phyloP scores from a whole-genome alignment of 225 moss, liverwort and hornwort species.

The Bryum argenteum region DNA sequence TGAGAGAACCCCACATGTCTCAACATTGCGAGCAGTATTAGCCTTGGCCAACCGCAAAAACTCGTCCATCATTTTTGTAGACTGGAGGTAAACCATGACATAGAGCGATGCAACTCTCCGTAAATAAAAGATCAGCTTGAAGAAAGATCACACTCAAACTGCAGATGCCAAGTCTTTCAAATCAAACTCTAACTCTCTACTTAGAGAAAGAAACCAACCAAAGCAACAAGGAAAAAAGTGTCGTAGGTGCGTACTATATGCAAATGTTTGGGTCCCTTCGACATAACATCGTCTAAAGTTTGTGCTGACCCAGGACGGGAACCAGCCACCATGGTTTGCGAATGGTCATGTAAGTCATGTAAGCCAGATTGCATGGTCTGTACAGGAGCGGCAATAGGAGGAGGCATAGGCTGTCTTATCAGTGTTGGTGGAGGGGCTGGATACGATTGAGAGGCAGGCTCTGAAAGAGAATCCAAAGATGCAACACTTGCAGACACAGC shows the following conservation, averaged over 20 bases:
- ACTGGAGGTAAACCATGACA: constrained; percentile 52
- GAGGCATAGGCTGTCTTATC: constrained; percentile 90
- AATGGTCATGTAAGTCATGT: constrained; percentile 52
- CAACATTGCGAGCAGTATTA: constrained; percentile 84
- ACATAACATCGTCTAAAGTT: constrained; percentile 58
- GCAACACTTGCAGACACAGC: constrained; percentile 48
- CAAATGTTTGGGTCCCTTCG: constrained; percentile 84
- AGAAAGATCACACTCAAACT: neutral
- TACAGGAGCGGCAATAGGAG: constrained; percentile 85
- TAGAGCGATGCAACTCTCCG: constrained; percentile 18
- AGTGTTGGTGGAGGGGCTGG: constrained; percentile 60
- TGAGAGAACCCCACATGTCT: constrained; percentile 95
- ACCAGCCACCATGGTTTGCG: constrained; percentile 67
- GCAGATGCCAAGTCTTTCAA: constrained; percentile 16
- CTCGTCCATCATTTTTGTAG: constrained; percentile 95
- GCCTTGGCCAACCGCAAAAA: constrained; percentile 82
- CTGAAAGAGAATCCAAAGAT: constrained; percentile 53
- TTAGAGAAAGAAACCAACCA: constrained; percentile 16
- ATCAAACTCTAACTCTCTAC: neutral
- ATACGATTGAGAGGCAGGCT: constrained; percentile 60
- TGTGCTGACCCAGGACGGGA: constrained; percentile 84
- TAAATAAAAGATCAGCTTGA: constrained; percentile 8
- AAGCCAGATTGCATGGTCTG: constrained; percentile 61
- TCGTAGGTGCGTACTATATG: constrained; percentile 71
- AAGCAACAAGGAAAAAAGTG: constrained; percentile 18